phyloP scores from a whole-genome alignment of 345 rosid genomes.

The Lepidium sativum region DNA sequence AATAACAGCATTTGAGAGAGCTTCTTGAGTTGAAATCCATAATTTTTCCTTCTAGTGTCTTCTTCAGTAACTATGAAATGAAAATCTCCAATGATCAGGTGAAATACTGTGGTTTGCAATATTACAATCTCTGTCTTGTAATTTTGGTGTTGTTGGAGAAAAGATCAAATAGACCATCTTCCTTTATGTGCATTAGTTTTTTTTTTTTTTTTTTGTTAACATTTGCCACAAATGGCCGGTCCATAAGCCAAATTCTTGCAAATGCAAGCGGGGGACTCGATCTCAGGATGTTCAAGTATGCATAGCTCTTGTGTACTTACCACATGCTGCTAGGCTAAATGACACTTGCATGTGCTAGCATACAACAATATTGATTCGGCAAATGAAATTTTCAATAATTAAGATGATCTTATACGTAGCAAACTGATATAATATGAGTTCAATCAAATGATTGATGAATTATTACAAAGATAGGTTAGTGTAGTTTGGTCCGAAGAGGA shows the following conservation, averaged over 20 bases:
- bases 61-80: background rate
- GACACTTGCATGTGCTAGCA: too few relatives aligned
- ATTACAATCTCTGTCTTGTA: conserved; percentile 10
- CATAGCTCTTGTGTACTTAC: too few relatives aligned
- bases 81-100: background rate
- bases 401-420: background rate
- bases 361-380: too few relatives aligned
- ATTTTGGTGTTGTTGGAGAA: conserved; percentile 9
- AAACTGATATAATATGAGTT: conserved; percentile 2
- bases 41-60: too few relatives aligned
- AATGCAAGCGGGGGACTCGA: too few relatives aligned
- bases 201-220: too few relatives aligned
- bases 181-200: background rate
- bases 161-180: background rate
- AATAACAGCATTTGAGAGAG: conserved; percentile 17
- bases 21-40: background rate
- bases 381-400: background rate
- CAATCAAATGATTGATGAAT: background rate
- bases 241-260: too few relatives aligned
- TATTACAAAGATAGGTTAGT: background rate
- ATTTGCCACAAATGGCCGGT: too few relatives aligned
- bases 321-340: too few relatives aligned
- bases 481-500: conserved; percentile 13
- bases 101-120: background rate
- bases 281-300: too few relatives aligned